Conservation (phyloP, 352 stramenopile species). For the Globisporangium mamillatum region DNA sequence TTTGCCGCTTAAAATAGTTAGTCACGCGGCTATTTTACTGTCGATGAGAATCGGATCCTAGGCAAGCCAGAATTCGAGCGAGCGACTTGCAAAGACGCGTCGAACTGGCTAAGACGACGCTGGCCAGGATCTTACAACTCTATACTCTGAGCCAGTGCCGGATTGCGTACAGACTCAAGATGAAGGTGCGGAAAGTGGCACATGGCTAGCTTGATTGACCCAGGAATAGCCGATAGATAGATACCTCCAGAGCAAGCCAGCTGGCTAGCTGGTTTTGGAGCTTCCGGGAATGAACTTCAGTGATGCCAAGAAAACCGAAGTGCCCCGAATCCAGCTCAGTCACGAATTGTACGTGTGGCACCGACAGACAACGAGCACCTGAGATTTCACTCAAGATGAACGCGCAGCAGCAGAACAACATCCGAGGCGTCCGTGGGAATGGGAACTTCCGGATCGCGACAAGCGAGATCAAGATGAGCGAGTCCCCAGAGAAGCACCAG, state of each 20-base stretch:
- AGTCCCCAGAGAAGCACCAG: background rate
- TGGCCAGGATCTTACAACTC: background rate
- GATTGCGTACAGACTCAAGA: background rate
- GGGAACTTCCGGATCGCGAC: slow-evolving; percentile 6
- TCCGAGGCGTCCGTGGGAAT: background rate
- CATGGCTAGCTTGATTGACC: background rate
- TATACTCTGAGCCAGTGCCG: background rate
- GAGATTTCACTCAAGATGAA: background rate
- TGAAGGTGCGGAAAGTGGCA: background rate
- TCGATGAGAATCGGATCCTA: background rate
- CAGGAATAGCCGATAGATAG: background rate
- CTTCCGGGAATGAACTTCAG: background rate
- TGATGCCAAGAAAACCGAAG: background rate
- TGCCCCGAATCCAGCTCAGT: background rate
- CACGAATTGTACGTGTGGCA: background rate
- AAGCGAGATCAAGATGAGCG: background rate
- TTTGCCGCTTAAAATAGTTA: background rate
- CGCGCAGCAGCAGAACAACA: slow-evolving; percentile 2
- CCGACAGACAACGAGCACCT: background rate
- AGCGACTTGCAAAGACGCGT: background rate
- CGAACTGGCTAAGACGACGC: background rate
- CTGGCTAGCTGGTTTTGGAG: background rate
- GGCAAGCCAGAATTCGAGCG: background rate
- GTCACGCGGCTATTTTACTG: background rate
- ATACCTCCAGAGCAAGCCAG: background rate